phyloP scores from a whole-genome alignment of 345 rosid species.

The Trapa incisa region DNA sequence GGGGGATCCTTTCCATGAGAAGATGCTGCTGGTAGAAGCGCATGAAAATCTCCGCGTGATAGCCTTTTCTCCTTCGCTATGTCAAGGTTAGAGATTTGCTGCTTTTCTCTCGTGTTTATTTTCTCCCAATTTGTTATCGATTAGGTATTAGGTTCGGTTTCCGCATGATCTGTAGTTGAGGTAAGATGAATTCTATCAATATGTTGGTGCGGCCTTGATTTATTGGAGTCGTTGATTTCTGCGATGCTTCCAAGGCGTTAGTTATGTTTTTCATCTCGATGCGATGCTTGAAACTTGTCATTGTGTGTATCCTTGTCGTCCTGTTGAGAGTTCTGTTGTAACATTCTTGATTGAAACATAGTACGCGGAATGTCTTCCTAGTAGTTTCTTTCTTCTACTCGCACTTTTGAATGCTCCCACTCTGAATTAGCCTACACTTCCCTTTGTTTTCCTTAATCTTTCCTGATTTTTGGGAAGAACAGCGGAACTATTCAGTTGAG shows the following conservation, averaged over 20 bases:
- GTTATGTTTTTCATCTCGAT: background rate
- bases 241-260: background rate
- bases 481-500: background rate
- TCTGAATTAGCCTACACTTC: too few species aligned
- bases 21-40: slow-evolving; percentile 39
- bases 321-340: background rate
- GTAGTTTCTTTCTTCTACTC: background rate
- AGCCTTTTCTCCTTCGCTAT: slow-evolving; percentile 25
- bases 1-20: slow-evolving; percentile 24
- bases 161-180: background rate
- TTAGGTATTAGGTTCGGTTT: background rate
- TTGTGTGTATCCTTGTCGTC: too few species aligned
- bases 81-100: slow-evolving; percentile 32
- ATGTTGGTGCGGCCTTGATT: background rate
- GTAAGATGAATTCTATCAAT: background rate
- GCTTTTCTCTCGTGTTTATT: background rate
- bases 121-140: background rate
- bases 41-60: slow-evolving; percentile 9
- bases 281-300: too few species aligned
- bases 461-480: background rate
- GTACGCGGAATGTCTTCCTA: background rate
- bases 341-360: background rate
- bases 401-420: background rate
- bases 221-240: background rate
- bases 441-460: background rate